These are phyloP conservation scores for Aspergillus mulundensis DNA, from an alignment of 495 filamentous ascomycete species.

Conservation along the genomic window DNA sequence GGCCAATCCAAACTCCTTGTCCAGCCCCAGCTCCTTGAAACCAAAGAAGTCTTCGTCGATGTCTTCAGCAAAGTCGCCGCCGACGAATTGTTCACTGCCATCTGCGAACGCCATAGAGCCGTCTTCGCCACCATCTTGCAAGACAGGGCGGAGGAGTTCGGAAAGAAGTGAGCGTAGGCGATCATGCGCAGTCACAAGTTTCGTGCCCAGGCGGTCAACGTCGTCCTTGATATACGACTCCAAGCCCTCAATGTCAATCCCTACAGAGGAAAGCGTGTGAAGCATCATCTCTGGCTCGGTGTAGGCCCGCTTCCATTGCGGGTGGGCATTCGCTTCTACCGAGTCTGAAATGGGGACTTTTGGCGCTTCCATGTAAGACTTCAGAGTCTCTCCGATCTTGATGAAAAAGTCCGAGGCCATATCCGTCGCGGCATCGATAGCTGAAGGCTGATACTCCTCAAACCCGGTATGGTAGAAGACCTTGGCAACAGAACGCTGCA, in stretches of 20 bases:
- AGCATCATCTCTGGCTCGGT: conserved; percentile 79
- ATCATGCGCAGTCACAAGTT: conserved; percentile 80
- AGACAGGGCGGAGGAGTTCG: conserved; percentile 86
- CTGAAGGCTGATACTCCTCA: conserved; percentile 94
- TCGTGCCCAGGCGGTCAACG: conserved; percentile 80
- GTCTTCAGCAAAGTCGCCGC: conserved; percentile 95
- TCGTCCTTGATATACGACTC: conserved; percentile 93
- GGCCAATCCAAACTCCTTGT: conserved; percentile 80
- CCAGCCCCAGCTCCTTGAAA: conserved; percentile 91
- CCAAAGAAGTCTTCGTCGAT: conserved; percentile 98
- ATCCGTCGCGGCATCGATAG: conserved; percentile 85
- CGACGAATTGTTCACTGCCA: conserved; percentile 94
- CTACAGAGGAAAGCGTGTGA: conserved; percentile 77
- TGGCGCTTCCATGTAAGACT: conserved; percentile 76
- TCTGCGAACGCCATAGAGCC: conserved; percentile 90
- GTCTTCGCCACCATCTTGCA: conserved; percentile 73
- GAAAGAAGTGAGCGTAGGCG: conserved; percentile 86
- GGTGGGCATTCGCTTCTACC: conserved; percentile 22
- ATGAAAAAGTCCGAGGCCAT: conserved; percentile 85
- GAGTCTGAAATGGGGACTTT: conserved; percentile 52
- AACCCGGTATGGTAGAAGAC: conserved; percentile 96
- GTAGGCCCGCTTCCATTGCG: conserved; percentile 61
- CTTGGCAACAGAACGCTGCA: conserved; percentile 89
- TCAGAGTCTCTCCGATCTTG: conserved; percentile 74
- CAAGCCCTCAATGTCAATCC: conserved; percentile 73